Evolutionary conservation across 345 rosid species (phyloP).

Genomic region (Populus alba): DNA sequence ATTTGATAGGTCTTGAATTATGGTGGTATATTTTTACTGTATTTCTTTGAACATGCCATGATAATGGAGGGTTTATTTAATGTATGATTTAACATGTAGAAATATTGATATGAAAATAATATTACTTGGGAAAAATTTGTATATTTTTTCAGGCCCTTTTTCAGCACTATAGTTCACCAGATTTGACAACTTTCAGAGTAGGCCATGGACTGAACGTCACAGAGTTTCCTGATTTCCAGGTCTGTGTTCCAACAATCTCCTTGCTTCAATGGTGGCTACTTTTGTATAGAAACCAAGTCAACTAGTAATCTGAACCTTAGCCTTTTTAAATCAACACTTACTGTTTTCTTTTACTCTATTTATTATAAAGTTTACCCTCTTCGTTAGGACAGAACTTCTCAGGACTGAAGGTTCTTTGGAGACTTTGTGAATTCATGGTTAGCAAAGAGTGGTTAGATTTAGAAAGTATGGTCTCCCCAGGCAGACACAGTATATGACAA

Average conservation of each 20-base stretch:
- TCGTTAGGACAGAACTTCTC: not conserved
- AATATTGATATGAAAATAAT: not conserved
- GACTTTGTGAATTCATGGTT: not conserved
- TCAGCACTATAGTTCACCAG: constrained; percentile 17
- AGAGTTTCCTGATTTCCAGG: constrained; percentile 27
- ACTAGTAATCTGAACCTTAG: not conserved
- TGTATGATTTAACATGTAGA: not conserved
- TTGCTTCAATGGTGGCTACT: not conserved
- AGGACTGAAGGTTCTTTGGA: not conserved
- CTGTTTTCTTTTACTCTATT: not conserved
- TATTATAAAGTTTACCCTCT: not conserved
- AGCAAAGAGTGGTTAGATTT: not conserved
- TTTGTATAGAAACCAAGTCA: not conserved
- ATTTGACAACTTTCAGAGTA: constrained; percentile 13
- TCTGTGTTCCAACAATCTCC: constrained; percentile 23
- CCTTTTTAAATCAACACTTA: not conserved
- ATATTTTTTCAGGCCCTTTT: constrained; percentile 24
- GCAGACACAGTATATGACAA: not conserved
- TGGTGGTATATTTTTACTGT: not conserved
- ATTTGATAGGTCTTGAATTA: not conserved
- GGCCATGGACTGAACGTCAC: constrained; percentile 12
- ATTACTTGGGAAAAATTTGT: not conserved
- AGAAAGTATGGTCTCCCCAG: not conserved
- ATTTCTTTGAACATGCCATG: not conserved
- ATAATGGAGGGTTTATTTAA: not conserved